Conservation (phyloP, 2,329 filamentous ascomycete species). For the Acrocalymma vagum region DNA sequence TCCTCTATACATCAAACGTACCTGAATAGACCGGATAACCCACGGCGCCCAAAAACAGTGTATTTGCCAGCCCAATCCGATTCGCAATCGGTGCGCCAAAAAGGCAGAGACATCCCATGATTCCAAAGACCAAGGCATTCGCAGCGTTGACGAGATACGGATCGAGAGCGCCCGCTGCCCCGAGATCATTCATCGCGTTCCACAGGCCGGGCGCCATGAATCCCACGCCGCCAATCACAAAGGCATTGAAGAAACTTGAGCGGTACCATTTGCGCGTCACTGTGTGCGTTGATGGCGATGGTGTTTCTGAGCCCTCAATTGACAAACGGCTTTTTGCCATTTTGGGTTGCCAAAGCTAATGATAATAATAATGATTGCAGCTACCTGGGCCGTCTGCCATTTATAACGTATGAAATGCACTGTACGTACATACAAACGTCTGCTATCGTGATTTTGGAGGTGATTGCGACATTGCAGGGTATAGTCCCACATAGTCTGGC, state of each 20-base stretch:
- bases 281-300: constrained; percentile 11
- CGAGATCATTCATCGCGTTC: constrained; percentile 65
- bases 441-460: constrained; percentile 3
- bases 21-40: constrained; percentile 59
- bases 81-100: constrained; percentile 60
- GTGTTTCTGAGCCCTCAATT: constrained; percentile 5
- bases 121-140: constrained; percentile 60
- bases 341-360: constrained; percentile 1
- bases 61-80: constrained; percentile 57
- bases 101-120: constrained; percentile 58
- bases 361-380: too few species aligned
- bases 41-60: constrained; percentile 54
- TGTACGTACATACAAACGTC: too few species aligned
- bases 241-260: constrained; percentile 63
- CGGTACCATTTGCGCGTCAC: constrained; percentile 55
- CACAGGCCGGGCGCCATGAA: constrained; percentile 62
- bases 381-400: too few species aligned
- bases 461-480: constrained; percentile 5
- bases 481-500: neutral
- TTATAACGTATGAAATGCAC: too few species aligned
- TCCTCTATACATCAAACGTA: neutral
- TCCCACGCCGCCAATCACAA: constrained; percentile 61
- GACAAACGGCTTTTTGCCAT: constrained; percentile 4
- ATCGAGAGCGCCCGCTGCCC: constrained; percentile 61
- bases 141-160: constrained; percentile 62